phyloP scores from a whole-genome alignment of 441 rosid species.

The Flueggea neowawraea region DNA sequence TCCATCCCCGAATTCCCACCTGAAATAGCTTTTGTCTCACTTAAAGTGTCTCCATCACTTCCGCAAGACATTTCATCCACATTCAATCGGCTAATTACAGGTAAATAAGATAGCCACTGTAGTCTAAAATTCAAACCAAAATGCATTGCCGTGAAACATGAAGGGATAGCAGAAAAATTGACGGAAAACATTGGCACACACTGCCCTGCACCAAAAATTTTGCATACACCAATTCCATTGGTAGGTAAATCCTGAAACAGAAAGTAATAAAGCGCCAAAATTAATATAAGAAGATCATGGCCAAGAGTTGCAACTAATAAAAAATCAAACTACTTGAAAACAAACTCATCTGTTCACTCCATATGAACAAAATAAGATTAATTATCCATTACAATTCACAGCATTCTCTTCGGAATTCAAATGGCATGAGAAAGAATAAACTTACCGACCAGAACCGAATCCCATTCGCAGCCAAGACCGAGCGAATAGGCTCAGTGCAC shows the following conservation, averaged over 20 bases:
- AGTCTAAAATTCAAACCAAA: constrained; percentile 24
- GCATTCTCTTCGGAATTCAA: not conserved
- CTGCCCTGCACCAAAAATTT: constrained; percentile 42
- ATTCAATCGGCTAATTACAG: constrained; percentile 31
- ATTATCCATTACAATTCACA: not conserved
- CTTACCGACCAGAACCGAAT: constrained; percentile 61
- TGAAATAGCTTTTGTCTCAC: constrained; percentile 16
- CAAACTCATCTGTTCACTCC: too few species aligned
- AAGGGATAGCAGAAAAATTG: constrained; percentile 72
- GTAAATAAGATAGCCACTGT: constrained; percentile 27
- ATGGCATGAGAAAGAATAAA: not conserved
- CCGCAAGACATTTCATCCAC: constrained; percentile 21
- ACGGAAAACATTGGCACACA: constrained; percentile 54
- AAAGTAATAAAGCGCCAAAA: not conserved
- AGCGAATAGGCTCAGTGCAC: constrained; percentile 45
- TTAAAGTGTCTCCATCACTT: constrained; percentile 14
- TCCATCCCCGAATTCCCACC: constrained; percentile 28
- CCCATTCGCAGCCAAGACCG: constrained; percentile 52
- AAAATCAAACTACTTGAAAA: too few species aligned
- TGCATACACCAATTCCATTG: constrained; percentile 57
- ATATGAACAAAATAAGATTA: not conserved
- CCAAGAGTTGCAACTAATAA: not conserved
- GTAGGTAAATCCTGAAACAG: constrained; percentile 48
- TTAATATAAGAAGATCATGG: not conserved
- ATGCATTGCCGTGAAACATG: constrained; percentile 63